These are phyloP conservation scores for Hypholoma sublateritium DNA, from an alignment of 768 basidiomycete genomes.

Conservation along the genomic window DNA sequence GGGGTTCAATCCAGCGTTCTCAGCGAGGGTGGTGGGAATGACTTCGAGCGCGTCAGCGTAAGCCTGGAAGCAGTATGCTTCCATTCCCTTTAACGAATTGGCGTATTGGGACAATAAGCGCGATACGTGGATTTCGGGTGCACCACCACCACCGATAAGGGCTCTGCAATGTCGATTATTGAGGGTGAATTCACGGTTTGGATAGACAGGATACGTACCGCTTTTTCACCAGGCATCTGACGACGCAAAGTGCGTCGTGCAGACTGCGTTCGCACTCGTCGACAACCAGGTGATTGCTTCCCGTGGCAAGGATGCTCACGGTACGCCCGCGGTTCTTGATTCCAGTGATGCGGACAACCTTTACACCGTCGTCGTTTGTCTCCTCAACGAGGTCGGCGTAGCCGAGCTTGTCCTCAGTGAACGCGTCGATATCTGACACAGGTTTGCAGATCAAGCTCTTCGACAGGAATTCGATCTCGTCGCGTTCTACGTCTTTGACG, in stretches of 20 bases:
- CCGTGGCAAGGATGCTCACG: slow-evolving; percentile 93
- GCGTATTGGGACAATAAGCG: slow-evolving; percentile 87
- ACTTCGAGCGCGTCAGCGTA: slow-evolving; percentile 98
- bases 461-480: slow-evolving; percentile 96
- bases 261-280: slow-evolving; percentile 97
- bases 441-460: slow-evolving; percentile 96
- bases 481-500: slow-evolving; percentile 96
- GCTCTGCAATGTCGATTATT: slow-evolving; percentile 47
- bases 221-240: slow-evolving; percentile 97
- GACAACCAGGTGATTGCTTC: slow-evolving; percentile 87
- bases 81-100: slow-evolving; percentile 95
- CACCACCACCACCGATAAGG: slow-evolving; percentile 93
- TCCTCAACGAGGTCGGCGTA: slow-evolving; percentile 97
- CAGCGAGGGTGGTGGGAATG: slow-evolving; percentile 95
- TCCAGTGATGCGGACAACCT: slow-evolving; percentile 93
- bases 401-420: slow-evolving; percentile 97
- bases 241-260: slow-evolving; percentile 98
- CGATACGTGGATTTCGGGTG: slow-evolving; percentile 97
- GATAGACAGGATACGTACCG: slow-evolving; percentile 52
- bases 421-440: slow-evolving; percentile 95
- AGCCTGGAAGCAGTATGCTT: slow-evolving; percentile 98
- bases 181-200: background rate
- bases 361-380: slow-evolving; percentile 73
- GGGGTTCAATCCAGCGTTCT: slow-evolving; percentile 97
- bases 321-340: slow-evolving; percentile 94